Percentiles rank a stretch among this genome's conserved stretches.
Conservation (phyloP, 75 land plant genomes). For the Azolla pinnata region DNA sequence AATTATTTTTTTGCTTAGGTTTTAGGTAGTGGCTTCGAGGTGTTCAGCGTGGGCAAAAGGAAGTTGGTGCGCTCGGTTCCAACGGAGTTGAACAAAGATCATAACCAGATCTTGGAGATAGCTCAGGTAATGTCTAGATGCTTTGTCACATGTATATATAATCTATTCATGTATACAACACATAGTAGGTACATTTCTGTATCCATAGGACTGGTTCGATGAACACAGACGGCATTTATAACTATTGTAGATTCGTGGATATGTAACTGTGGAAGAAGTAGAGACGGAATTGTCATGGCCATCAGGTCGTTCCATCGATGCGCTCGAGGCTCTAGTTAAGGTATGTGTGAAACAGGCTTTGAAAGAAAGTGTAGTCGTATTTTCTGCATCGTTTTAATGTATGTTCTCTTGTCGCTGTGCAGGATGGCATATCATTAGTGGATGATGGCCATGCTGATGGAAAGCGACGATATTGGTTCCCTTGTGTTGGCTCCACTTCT, state of each 20-base stretch:
- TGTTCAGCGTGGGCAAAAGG: conserved; percentile 67
- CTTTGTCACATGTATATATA: background rate
- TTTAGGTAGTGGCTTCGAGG: conserved; percentile 87
- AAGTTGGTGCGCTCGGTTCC: conserved; percentile 89
- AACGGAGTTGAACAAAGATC: conserved; percentile 88
- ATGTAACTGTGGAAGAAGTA: conserved; percentile 70
- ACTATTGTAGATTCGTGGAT: conserved; percentile 51
- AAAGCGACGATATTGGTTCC: conserved; percentile 87
- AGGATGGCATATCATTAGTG: conserved; percentile 94
- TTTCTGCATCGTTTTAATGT: too few species aligned
- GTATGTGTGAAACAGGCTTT: too few species aligned
- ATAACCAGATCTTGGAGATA: conserved; percentile 83
- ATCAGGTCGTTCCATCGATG: conserved; percentile 69
- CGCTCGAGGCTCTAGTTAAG: conserved; percentile 66
- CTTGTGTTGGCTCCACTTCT: conserved; percentile 57
- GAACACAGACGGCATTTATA: too few species aligned
- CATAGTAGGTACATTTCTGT: too few species aligned
- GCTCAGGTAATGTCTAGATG: conserved; percentile 53
- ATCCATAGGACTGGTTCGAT: too few species aligned
- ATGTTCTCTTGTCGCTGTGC: conserved; percentile 8
- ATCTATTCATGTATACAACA: background rate
- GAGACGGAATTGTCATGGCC: conserved; percentile 63
- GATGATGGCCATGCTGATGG: conserved; percentile 94
- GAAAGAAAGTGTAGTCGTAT: too few species aligned
- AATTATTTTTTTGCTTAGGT: conserved; percentile 25